phyloP scores from a whole-genome alignment of 176 grass and related monocot species.

The Saccharum officinarum region DNA sequence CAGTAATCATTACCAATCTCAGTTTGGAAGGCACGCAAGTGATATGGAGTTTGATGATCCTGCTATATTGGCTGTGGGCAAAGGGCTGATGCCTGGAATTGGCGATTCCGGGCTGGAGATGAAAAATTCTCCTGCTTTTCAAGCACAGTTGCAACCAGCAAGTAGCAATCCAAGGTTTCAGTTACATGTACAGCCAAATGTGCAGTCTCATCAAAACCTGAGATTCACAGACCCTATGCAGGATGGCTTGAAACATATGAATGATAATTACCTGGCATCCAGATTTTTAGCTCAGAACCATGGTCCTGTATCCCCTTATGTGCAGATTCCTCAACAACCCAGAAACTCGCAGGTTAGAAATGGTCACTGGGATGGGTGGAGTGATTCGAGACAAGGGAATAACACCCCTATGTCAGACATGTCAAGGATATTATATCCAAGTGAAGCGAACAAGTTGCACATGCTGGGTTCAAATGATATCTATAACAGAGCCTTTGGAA shows the following conservation, averaged over 20 bases:
- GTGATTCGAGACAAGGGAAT: conserved; percentile 60
- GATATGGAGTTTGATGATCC: conserved; percentile 94
- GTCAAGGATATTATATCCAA: conserved; percentile 62
- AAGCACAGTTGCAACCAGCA: conserved; percentile 54
- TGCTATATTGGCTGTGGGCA: conserved; percentile 92
- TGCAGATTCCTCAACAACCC: conserved; percentile 55
- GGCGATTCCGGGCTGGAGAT: conserved; percentile 61
- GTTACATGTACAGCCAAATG: conserved; percentile 60
- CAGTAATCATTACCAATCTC: conserved; percentile 59
- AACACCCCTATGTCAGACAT: conserved; percentile 54
- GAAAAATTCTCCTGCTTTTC: conserved; percentile 47
- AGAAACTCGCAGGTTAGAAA: conserved; percentile 63
- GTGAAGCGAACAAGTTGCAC: conserved; percentile 66
- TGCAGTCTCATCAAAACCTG: conserved; percentile 65
- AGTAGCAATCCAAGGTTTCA: conserved; percentile 75
- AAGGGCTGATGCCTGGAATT: conserved; percentile 72
- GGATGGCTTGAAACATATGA: conserved; percentile 62
- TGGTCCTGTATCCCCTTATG: conserved; percentile 55
- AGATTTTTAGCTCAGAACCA: conserved; percentile 56
- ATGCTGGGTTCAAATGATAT: conserved; percentile 64
- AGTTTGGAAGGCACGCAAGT: conserved; percentile 46
- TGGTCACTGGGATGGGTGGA: conserved; percentile 82
- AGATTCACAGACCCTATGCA: conserved; percentile 54
- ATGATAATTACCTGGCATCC: conserved; percentile 77
- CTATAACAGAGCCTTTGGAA: conserved; percentile 82